Evolutionary conservation across 306 rosid genomes (phyloP).

Genomic region (Amphicarpaea edgeworthii): DNA sequence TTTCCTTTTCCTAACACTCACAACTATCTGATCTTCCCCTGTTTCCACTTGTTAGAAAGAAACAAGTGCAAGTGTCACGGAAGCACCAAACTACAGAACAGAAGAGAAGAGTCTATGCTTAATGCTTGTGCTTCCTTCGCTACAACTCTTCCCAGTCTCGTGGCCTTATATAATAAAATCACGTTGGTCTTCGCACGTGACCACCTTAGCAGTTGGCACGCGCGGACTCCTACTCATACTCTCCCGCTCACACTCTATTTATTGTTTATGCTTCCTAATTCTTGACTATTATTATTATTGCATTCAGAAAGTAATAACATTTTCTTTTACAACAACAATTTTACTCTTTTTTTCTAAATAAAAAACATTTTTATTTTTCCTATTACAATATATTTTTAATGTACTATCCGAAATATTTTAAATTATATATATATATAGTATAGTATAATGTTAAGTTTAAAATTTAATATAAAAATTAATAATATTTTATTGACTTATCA

Average conservation of each 20-base stretch:
- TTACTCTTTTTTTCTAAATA: no score
- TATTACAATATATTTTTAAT: no score
- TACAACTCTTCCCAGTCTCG: conserved; percentile 17
- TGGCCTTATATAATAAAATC: conserved; percentile 68
- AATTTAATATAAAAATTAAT: no score
- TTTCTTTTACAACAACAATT: no score
- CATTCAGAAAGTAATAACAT: no score
- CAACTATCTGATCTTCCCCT: conserved; percentile 7
- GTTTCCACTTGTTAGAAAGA: neutral
- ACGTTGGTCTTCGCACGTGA: conserved; percentile 67
- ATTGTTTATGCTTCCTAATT: no score
- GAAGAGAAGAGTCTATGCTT: conserved; percentile 2
- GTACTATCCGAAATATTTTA: no score
- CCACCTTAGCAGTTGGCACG: conserved; percentile 62
- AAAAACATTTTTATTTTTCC: no score
- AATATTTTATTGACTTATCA: no score
- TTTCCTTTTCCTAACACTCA: neutral
- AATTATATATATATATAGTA: no score
- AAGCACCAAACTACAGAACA: neutral
- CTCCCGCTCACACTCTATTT: neutral
- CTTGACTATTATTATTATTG: no score
- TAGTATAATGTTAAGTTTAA: no score
- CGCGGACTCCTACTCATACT: conserved; percentile 49
- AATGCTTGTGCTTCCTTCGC: conserved; percentile 36
- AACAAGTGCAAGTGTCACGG: neutral